Evolutionary conservation across 495 filamentous ascomycete genomes (phyloP), one percentile per base, ranked within the genome.

Genomic region (Saxophila tyrrhenica): DNA sequence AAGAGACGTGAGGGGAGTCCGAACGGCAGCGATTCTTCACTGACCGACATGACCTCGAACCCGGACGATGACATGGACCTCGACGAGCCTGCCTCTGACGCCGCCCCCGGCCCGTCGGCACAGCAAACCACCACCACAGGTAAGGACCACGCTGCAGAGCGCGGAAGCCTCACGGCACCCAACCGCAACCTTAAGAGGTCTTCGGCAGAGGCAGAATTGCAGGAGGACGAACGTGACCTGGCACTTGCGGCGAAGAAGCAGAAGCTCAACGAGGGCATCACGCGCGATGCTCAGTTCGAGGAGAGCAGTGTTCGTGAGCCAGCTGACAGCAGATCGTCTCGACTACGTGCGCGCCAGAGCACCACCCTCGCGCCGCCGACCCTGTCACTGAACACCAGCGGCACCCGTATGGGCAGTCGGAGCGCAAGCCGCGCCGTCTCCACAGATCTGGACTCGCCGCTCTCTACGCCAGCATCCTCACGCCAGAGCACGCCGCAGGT

Each of bases 231-330:
- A 23, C 53, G 55, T 21, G 62, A 62, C 15, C 48, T 42, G 11
- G 25, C 22, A 2, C 39, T 58, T 35, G 43, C 46, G 11, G 42
- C 55, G 1, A 68, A 62, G 58, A 63, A 59, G 64, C 45, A 48
- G 50, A 64, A 62, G 51, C 41, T 59, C 25, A 25, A 44, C 41
- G 17, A 64, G 51, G 53, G 32, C 32, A 41, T 67, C 46, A 41
- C 46, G 19, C 54, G 57, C 32, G 61, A 64, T 43, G 13, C 39
- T 8, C 39, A 54, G 21, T 56, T 58, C 46, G 39, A 54, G 15
- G 64, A 67, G 48, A 67, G 64, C 56, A 51, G 59, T 51, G 52
- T 63, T 20, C 64, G 64, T 11, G 39, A 22, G 9, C 25, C 51
- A 0, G 3, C 23, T 11, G 16, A 19, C 20, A 48, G 43, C 15